These are phyloP conservation scores for Lachnum nothofagi DNA, from an alignment of 2,329 filamentous ascomycete species.

Conservation along the genomic window DNA sequence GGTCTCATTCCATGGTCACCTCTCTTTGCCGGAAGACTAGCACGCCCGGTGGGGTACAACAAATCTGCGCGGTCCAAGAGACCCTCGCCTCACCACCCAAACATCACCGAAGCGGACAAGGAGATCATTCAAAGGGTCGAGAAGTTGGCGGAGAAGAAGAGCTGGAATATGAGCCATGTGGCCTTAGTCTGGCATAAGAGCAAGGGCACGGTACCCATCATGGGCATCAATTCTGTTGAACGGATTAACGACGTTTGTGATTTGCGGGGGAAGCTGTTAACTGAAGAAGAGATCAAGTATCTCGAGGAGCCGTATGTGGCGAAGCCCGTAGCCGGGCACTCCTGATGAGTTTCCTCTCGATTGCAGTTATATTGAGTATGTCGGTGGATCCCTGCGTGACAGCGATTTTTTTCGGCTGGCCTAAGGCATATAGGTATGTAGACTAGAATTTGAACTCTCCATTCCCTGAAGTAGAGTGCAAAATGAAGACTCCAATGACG, in stretches of 20 bases:
- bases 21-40: neutral
- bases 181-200: constrained; percentile 51
- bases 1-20: constrained; percentile 34
- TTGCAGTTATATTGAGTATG: too few species aligned
- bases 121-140: constrained; percentile 33
- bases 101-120: too few species aligned
- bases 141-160: constrained; percentile 52
- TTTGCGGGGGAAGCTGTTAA: constrained; percentile 37
- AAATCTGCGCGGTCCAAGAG: too few species aligned
- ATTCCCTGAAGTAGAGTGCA: too few species aligned
- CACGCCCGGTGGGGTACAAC: neutral
- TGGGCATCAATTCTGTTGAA: constrained; percentile 46
- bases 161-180: constrained; percentile 53
- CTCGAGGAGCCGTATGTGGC: constrained; percentile 50
- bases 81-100: neutral
- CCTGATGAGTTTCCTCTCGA: too few species aligned
- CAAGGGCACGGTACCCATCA: constrained; percentile 44
- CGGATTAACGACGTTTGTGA: constrained; percentile 50
- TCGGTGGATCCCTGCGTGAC: too few species aligned
- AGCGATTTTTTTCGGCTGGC: too few species aligned
- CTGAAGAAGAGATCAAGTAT: constrained; percentile 47
- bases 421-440: too few species aligned
- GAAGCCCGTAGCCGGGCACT: constrained; percentile 35
- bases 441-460: too few species aligned
- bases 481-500: too few species aligned